Base-by-base conservation (phyloP, 768 basidiomycete genomes). In the Boletus coccyginus region DNA sequence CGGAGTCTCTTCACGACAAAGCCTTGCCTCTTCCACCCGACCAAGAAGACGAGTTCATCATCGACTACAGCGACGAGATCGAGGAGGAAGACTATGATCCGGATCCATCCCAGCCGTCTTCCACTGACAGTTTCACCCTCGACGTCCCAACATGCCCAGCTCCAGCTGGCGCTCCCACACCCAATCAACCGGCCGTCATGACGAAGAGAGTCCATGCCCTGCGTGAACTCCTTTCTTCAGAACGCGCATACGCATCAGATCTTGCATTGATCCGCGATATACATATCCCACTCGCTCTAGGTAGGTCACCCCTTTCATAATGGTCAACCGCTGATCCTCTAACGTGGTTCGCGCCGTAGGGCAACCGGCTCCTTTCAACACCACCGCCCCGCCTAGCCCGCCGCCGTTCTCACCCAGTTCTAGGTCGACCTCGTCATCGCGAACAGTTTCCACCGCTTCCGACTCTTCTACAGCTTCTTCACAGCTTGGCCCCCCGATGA, bases 221-320 rank as follows among this genome's bases (percentile, higher is more conserved):
- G 21, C 81, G 83, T 49, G 92, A 94, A 61, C 72, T 94, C 29
- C 78, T 93, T 44, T 83, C 86, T 12, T 89, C 88, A 21, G 91
- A 94, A 66, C 78, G 88, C 29, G 87, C 88, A 1, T 92, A 92
- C 70, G 86, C 91, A 13, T 85, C 84, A n/a, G 92, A 93, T 76
- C 77, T 94, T 29, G 86, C 86, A 16, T 75, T 92, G 52, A 84
- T 93, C 59, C 79, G 86, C 51, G 86, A 89, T 57, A 79, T 92
- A 27, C 86, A 93, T 62, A 85, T 92, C 40, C 90, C 90, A 7
- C 72, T 91, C 50, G 91, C 90, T 45, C 75, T 87, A 64, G 90
- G 91, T 83, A 73, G 59, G 80, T 77, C 40, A 13, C 52, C 59
- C 53, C 44, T 56, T 50, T 58, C 36, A 43, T 52, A n/a, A 5